Base-by-base conservation (phyloP, 371 early-diverging fungal species). In the Rhizomucor pusillus region DNA sequence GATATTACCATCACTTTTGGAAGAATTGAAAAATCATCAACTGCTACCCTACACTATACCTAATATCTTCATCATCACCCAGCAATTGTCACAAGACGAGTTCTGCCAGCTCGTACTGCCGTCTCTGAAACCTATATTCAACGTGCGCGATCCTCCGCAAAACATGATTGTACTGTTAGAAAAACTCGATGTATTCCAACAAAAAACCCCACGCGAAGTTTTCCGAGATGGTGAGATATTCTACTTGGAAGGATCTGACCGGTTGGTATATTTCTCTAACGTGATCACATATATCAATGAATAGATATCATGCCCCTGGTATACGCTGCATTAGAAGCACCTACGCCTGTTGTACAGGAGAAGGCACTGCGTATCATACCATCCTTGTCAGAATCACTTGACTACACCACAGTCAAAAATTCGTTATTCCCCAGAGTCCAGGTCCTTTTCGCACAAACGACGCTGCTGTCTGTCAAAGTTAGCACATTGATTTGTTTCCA, bases 401-500 rank as follows among this genome's bases (percentile, higher is more conserved):
- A 89, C 47, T 85, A 88, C 56, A 79, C 84, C 23, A 82, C 89
- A 3, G 73, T 90, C 23, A 88, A 87, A 46, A 80, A 77, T 4
- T 77, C 84, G 0, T 65, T 93, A 37, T 88, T 90, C 57, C 90
- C 92, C 2, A 81, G 86, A 40, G 82, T 92, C 6, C 68, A 82
- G 79, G 73, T 79, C 1, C 67, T 91, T 19, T 90, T 87, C 65
- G 66, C 77, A 0, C 79, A 84, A 54, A 85, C 93, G 0, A 85
- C 80, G 1, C 67, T 86, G 1, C 65, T 93, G 12, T 75, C 90
- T 1, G 86, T 89, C 44, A 90, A 91, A 63, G 74, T 91, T 35
- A 84, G 81, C 34, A 83, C 89, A 0, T 69, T 93, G 4, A 81
- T 84, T n/a, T 87, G 90, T 40, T 84, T 93, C 48, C 87, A 86